A percentile compares a stretch with the other conserved stretches of the same genome.
Evolutionary conservation across 2,329 filamentous ascomycete genomes (phyloP).

Genomic region (Delphinella strobiligena): DNA sequence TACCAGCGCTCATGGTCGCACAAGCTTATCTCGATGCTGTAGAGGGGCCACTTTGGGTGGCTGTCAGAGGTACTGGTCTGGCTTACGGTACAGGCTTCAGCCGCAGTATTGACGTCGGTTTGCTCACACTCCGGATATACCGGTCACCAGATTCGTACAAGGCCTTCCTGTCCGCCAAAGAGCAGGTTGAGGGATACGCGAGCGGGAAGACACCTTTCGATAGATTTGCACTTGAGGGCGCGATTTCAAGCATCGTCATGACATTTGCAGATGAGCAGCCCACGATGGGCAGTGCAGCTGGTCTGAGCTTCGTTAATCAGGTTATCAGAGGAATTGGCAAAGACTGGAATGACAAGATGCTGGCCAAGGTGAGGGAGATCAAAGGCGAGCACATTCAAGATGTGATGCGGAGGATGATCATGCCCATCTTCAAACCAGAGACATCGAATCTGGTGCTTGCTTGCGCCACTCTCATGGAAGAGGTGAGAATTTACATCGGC

Average conservation of each 20-base stretch:
- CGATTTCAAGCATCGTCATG: constrained; percentile 80
- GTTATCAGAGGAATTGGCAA: constrained; percentile 65
- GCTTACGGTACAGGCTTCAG: constrained; percentile 80
- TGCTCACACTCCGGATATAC: constrained; percentile 76
- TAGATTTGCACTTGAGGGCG: constrained; percentile 72
- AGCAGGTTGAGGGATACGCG: constrained; percentile 63
- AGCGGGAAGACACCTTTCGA: constrained; percentile 63
- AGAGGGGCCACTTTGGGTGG: constrained; percentile 89
- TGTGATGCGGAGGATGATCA: constrained; percentile 60
- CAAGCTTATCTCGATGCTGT: constrained; percentile 84
- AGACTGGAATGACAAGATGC: constrained; percentile 65
- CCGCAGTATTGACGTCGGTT: constrained; percentile 65
- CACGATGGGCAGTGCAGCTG: constrained; percentile 70
- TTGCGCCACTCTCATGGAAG: constrained; percentile 72
- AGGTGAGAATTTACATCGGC: constrained; percentile 45
- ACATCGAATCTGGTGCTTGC: constrained; percentile 80
- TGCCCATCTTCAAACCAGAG: constrained; percentile 68
- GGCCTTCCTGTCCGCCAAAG: constrained; percentile 66
- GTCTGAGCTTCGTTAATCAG: constrained; percentile 69
- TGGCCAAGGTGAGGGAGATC: constrained; percentile 66
- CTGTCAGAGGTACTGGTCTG: constrained; percentile 82
- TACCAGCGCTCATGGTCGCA: constrained; percentile 79
- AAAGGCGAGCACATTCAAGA: constrained; percentile 63
- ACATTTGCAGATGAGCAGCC: constrained; percentile 78
- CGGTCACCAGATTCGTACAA: constrained; percentile 81